Percentiles rank a stretch among this genome's conserved stretches.
Conservation (phyloP, 257 asterid species). For the Knoxia roxburghii region DNA sequence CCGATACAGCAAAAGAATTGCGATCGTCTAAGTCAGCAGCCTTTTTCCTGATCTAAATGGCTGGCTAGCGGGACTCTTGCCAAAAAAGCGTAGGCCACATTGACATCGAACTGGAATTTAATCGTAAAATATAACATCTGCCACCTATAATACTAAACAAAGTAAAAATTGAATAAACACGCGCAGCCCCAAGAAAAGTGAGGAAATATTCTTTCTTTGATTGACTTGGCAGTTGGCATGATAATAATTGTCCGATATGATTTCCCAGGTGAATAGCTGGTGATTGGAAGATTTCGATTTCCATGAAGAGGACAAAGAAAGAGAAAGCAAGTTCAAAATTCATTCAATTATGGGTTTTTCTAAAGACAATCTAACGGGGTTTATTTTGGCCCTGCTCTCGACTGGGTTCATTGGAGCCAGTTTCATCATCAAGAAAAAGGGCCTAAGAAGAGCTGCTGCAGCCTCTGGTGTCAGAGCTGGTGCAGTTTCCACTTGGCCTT, state of each 20-base stretch:
- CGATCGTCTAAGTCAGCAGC: too few relatives aligned
- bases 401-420: slow-evolving; percentile 72
- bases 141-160: neutral
- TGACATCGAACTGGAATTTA: neutral
- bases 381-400: slow-evolving; percentile 60
- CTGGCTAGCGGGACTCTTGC: neutral
- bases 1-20: too few relatives aligned
- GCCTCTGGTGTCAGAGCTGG: slow-evolving; percentile 83
- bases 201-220: neutral
- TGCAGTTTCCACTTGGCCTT: slow-evolving; percentile 7
- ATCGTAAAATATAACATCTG: neutral
- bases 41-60: slow-evolving; percentile 1
- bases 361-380: slow-evolving; percentile 57
- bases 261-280: slow-evolving; percentile 2
- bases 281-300: slow-evolving; percentile 9
- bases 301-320: slow-evolving; percentile 12
- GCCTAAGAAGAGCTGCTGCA: slow-evolving; percentile 73
- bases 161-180: neutral
- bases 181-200: neutral
- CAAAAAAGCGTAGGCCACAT: neutral
- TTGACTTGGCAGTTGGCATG: slow-evolving; percentile 3
- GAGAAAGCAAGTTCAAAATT: slow-evolving; percentile 1
- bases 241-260: neutral
- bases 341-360: slow-evolving; percentile 46
- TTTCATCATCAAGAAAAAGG: slow-evolving; percentile 79